These are phyloP conservation scores for Boletus subcaerulescens DNA, from an alignment of 768 basidiomycete genomes.

Conservation along the genomic window DNA sequence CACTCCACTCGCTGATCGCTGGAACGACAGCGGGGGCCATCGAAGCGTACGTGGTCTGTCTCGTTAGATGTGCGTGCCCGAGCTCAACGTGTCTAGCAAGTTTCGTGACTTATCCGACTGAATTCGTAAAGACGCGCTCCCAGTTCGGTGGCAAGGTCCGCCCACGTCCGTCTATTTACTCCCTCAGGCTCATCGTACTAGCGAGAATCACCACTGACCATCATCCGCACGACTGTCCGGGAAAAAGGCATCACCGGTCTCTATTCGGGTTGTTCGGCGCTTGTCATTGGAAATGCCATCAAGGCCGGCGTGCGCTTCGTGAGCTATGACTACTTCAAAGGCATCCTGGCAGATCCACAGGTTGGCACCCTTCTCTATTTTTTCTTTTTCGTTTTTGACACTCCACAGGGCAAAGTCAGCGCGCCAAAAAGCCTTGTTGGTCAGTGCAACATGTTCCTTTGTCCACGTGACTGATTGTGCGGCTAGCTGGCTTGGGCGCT, in stretches of 20 bases:
- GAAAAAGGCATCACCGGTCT: conserved; percentile 78
- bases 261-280: conserved; percentile 90
- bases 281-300: conserved; percentile 85
- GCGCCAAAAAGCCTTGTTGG: conserved; percentile 82
- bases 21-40: conserved; percentile 91
- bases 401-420: conserved; percentile 79
- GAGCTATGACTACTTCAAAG: conserved; percentile 92
- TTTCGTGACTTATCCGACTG: conserved; percentile 84
- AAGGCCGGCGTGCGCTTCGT: conserved; percentile 98
- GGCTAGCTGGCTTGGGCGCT: conserved; percentile 72
- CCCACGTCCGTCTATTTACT: neutral
- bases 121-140: conserved; percentile 90
- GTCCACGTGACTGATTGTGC: conserved; percentile 10
- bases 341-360: conserved; percentile 74
- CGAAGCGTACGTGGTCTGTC: conserved; percentile 68
- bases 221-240: conserved; percentile 70
- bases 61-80: neutral
- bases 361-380: conserved; percentile 39
- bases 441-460: conserved; percentile 26
- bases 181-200: conserved; percentile 20
- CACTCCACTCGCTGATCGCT: conserved; percentile 82
- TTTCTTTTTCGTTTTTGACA: neutral
- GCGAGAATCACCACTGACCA: conserved; percentile 69
- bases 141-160: conserved; percentile 83
- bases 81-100: conserved; percentile 46